A percentile compares a stretch with the other conserved stretches of the same genome.
Evolutionary conservation across 2,329 filamentous ascomycete species (phyloP).

Genomic region (Verticillium isaacii): DNA sequence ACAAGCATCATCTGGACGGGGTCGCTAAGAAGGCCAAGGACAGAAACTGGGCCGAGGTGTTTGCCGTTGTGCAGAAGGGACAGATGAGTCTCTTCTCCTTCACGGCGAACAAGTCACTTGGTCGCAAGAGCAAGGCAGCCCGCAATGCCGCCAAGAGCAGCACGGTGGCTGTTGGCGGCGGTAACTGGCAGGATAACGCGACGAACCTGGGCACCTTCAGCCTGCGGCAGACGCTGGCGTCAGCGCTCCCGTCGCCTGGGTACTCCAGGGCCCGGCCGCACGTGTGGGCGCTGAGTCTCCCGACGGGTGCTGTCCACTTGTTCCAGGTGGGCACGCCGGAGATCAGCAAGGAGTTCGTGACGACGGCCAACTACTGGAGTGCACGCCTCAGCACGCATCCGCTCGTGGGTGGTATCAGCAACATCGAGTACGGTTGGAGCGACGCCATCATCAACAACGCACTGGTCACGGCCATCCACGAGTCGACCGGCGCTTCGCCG

Average conservation of each 20-base stretch:
- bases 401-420: conserved; percentile 86
- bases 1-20: conserved; percentile 93
- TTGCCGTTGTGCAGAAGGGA: conserved; percentile 93
- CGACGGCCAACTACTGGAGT: conserved; percentile 96
- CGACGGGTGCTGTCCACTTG: conserved; percentile 91
- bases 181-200: conserved; percentile 97
- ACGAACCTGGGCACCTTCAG: conserved; percentile 84
- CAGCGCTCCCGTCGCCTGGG: conserved; percentile 80
- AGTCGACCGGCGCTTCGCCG: conserved; percentile 28
- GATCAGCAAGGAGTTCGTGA: conserved; percentile 91
- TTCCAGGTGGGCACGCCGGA: conserved; percentile 96
- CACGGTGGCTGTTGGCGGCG: conserved; percentile 75
- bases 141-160: conserved; percentile 46
- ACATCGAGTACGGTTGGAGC: conserved; percentile 97
- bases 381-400: conserved; percentile 91
- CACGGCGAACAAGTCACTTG: conserved; percentile 70
- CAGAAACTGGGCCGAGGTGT: conserved; percentile 89
- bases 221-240: conserved; percentile 87
- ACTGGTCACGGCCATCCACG: conserved; percentile 48
- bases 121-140: conserved; percentile 55
- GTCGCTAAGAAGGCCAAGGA: conserved; percentile 91
- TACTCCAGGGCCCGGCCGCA: conserved; percentile 88
- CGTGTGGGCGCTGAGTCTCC: conserved; percentile 90
- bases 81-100: conserved; percentile 95
- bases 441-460: conserved; percentile 69